Evolutionary conservation across 495 filamentous ascomycete species (phyloP).

Genomic region (Hypoxylon lenormandii): DNA sequence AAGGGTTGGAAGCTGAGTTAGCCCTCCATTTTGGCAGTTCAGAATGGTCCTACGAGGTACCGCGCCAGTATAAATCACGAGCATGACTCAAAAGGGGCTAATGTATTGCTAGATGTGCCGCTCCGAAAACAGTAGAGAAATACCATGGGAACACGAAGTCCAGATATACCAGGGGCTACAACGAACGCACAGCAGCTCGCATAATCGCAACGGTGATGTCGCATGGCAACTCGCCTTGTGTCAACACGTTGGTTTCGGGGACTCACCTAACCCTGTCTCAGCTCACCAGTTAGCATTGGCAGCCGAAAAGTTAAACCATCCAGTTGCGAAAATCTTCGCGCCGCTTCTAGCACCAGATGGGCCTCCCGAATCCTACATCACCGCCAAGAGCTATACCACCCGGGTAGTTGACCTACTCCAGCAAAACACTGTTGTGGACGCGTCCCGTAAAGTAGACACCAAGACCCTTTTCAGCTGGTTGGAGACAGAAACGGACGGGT

Average conservation of each 20-base stretch:
- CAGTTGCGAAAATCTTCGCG: conserved; percentile 35
- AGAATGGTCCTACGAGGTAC: conserved; percentile 45
- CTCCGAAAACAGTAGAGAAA: conserved; percentile 36
- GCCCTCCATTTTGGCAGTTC: conserved; percentile 47
- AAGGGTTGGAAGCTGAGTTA: conserved; percentile 45
- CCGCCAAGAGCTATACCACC: conserved; percentile 5
- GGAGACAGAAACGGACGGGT: conserved; percentile 3
- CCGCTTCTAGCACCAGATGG: conserved; percentile 23
- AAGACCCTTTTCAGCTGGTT: conserved; percentile 19
- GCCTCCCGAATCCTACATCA: conserved; percentile 1
- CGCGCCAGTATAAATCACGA: neutral
- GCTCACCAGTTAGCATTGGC: conserved; percentile 40
- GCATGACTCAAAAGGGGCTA: neutral
- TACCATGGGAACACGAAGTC: conserved; percentile 51
- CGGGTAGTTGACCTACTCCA: conserved; percentile 9
- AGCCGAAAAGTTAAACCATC: conserved; percentile 41
- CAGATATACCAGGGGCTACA: conserved; percentile 46
- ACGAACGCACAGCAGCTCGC: conserved; percentile 21
- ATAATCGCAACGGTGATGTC: conserved; percentile 31
- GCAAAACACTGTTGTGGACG: conserved; percentile 19
- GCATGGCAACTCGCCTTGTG: conserved; percentile 50
- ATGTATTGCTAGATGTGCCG: conserved; percentile 34
- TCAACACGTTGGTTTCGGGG: conserved; percentile 46
- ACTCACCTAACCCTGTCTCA: conserved; percentile 31
- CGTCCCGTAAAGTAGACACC: conserved; percentile 27